These are phyloP conservation scores for Cladosporium sp. DNA, from an alignment of 2,329 filamentous ascomycete species.

Conservation along the genomic window DNA sequence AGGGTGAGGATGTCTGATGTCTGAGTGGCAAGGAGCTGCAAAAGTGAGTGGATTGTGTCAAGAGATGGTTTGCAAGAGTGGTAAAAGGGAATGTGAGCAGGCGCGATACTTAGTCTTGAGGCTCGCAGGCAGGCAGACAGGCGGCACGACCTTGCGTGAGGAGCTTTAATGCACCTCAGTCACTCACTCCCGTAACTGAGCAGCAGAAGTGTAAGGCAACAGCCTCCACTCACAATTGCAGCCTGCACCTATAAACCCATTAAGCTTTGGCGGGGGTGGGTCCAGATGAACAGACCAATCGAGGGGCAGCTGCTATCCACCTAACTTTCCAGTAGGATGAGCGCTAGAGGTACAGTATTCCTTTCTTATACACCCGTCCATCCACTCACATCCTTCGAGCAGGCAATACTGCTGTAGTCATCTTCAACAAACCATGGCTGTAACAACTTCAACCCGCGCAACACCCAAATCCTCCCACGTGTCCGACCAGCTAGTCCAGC, in stretches of 20 bases:
- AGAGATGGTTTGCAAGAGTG: neutral
- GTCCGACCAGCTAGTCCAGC: constrained; percentile 69
- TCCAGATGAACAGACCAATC: neutral
- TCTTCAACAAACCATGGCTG: constrained; percentile 3
- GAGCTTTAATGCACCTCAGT: neutral
- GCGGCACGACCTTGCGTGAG: neutral
- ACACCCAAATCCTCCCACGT: constrained; percentile 58
- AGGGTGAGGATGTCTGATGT: neutral
- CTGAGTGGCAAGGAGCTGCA: neutral
- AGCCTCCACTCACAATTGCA: neutral
- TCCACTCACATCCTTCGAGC: neutral
- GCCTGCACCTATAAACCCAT: neutral
- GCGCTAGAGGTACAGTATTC: neutral
- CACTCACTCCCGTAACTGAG: no score
- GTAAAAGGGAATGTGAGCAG: neutral
- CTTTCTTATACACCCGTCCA: neutral
- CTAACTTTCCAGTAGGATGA: neutral
- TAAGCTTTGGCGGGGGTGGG: constrained; percentile 11
- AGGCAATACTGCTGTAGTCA: neutral
- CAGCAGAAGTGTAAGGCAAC: neutral
- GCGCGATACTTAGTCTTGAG: neutral
- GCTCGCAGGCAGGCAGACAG: constrained; percentile 1
- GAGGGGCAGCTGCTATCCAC: neutral
- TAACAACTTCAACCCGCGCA: neutral
- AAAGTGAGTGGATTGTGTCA: neutral